Evolutionary conservation across 1,139 yeast species (phyloP).

Genomic region (Hemisphaericaspora xylanilytica): DNA sequence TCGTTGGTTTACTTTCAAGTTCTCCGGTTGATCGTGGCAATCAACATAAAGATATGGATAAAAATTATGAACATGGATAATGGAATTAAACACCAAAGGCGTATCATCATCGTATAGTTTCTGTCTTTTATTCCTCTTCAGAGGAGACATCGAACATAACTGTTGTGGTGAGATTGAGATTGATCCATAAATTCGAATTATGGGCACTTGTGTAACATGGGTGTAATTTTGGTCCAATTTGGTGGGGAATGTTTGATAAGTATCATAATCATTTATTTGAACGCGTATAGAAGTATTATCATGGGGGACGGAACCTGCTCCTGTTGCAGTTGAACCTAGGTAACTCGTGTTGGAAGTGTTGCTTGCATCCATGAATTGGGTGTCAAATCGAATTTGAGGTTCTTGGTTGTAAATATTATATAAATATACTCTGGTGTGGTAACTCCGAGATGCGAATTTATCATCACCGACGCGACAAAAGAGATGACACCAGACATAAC

Average conservation of each 20-base stretch:
- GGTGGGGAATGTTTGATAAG: conserved; percentile 50
- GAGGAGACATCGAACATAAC: conserved; percentile 4
- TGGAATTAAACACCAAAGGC: conserved; percentile 22
- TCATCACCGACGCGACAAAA: no score
- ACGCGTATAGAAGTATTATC: conserved; percentile 18
- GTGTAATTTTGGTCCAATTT: conserved; percentile 31
- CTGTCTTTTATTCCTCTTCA: conserved; percentile 7
- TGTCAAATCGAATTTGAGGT: no score
- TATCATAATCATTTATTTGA: conserved; percentile 61
- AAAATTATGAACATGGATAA: conserved; percentile 76
- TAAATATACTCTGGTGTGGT: no score
- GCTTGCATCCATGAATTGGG: neutral
- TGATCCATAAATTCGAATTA: conserved; percentile 74
- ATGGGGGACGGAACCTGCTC: neutral
- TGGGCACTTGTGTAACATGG: conserved; percentile 58
- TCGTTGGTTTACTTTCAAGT: conserved; percentile 10
- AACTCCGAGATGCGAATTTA: no score
- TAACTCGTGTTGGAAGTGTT: neutral
- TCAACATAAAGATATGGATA: conserved; percentile 78
- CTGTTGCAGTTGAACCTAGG: neutral
- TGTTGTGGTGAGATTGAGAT: conserved; percentile 27
- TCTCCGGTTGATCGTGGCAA: conserved; percentile 24
- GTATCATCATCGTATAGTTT: conserved; percentile 4
- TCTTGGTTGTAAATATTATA: neutral
- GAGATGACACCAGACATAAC: no score